These are phyloP conservation scores for Microthyrium microscopicum DNA, from an alignment of 2,329 filamentous ascomycete genomes.

Conservation along the genomic window DNA sequence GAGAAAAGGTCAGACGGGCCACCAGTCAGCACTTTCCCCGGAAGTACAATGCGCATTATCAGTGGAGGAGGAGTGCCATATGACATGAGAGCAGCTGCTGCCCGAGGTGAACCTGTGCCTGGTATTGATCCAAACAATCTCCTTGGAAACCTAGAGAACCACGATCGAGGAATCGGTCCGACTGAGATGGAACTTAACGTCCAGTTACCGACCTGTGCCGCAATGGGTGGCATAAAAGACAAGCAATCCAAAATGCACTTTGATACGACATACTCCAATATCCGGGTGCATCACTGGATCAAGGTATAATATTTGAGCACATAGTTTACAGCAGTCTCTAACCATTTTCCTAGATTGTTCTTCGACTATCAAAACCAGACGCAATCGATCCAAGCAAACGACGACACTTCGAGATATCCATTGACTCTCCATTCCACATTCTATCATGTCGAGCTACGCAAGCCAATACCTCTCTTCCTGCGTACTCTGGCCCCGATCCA, in stretches of 20 bases:
- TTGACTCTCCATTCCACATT: constrained; percentile 87
- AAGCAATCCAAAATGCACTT: constrained; percentile 54
- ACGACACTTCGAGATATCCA: constrained; percentile 88
- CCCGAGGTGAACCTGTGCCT: constrained; percentile 37
- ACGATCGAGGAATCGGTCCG: constrained; percentile 56
- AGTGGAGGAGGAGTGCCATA: constrained; percentile 67
- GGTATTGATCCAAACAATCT: constrained; percentile 48
- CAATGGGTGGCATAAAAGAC: constrained; percentile 60
- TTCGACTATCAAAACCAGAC: constrained; percentile 77
- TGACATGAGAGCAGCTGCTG: constrained; percentile 38
- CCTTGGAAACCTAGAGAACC: constrained; percentile 61
- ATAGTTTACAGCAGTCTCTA: constrained; percentile 6
- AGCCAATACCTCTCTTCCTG: constrained; percentile 70
- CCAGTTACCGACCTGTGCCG: constrained; percentile 74
- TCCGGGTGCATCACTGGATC: constrained; percentile 92
- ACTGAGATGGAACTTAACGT: constrained; percentile 93
- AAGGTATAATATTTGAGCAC: constrained; percentile 40
- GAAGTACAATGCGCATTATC: constrained; percentile 59
- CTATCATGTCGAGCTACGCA: constrained; percentile 87
- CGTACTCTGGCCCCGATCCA: constrained; percentile 47
- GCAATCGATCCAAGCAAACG: constrained; percentile 61
- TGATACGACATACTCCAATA: constrained; percentile 85
- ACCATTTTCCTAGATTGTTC: constrained; percentile 54
- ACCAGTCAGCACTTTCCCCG: constrained; percentile 53
- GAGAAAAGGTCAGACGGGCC: constrained; percentile 74